These are phyloP conservation scores for Smithsoniella earleae DNA, from an alignment of 163 green algal genomes.

Conservation along the genomic window DNA sequence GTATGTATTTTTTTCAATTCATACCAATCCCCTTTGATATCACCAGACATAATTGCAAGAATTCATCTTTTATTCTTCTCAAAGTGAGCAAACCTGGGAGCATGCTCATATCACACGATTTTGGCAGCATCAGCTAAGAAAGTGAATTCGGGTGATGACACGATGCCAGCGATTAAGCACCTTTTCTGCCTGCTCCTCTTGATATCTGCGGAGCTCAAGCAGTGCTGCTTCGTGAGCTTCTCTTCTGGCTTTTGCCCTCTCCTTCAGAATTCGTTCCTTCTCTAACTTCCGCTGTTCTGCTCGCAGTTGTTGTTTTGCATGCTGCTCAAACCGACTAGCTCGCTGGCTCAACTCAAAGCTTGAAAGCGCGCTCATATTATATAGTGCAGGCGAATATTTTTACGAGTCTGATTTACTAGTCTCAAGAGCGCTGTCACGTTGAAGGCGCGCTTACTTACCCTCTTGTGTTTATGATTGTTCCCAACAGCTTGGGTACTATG, in stretches of 20 bases:
- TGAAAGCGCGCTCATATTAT: not conserved
- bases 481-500: too few relatives aligned
- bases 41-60: too few relatives aligned
- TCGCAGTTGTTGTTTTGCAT: constrained; percentile 5
- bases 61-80: too few relatives aligned
- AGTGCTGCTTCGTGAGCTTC: constrained; percentile 20
- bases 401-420: too few relatives aligned
- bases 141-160: not conserved
- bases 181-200: constrained; percentile 31
- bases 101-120: not conserved
- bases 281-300: constrained; percentile 27
- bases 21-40: too few relatives aligned
- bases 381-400: too few relatives aligned
- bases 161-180: too few relatives aligned
- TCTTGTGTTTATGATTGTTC: too few relatives aligned
- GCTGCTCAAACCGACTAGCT: not conserved
- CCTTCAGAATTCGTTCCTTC: constrained; percentile 24
- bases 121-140: not conserved
- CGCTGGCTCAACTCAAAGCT: not conserved
- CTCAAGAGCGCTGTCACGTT: too few relatives aligned
- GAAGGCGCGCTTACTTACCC: too few relatives aligned
- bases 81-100: not conserved
- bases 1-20: too few relatives aligned
- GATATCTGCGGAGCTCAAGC: not conserved
- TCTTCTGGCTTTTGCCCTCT: not conserved